Evolutionary conservation across 805 yeast genomes (phyloP).

Genomic region (Zygotorulaspora sp.): DNA sequence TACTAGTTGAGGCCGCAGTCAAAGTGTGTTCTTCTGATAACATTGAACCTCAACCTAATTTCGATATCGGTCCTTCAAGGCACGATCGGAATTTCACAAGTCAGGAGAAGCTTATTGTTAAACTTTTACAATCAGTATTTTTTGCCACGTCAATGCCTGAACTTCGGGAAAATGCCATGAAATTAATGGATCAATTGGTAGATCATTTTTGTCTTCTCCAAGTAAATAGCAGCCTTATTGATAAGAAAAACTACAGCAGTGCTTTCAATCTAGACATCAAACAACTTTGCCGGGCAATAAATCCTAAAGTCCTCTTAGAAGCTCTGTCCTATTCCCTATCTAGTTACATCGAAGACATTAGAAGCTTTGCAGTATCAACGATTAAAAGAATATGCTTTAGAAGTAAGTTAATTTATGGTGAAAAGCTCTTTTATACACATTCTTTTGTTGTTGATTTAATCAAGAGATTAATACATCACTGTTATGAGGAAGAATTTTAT

Average conservation of each 20-base stretch:
- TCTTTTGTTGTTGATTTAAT: conserved; percentile 74
- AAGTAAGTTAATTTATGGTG: conserved; percentile 64
- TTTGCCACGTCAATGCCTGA: conserved; percentile 73
- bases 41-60: conserved; percentile 35
- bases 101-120: conserved; percentile 61
- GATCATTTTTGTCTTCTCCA: conserved; percentile 77
- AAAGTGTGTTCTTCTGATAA: conserved; percentile 34
- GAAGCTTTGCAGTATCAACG: conserved; percentile 65
- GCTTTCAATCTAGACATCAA: conserved; percentile 71
- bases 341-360: conserved; percentile 64
- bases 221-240: conserved; percentile 66
- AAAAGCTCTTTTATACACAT: conserved; percentile 61
- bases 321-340: conserved; percentile 79
- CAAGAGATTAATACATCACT: conserved; percentile 80
- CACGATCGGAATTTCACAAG: conserved; percentile 49
- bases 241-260: conserved; percentile 60
- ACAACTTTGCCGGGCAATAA: conserved; percentile 69
- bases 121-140: conserved; percentile 66
- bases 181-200: conserved; percentile 59
- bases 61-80: conserved; percentile 39
- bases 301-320: conserved; percentile 64
- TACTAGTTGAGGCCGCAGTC: conserved; percentile 48
- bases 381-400: conserved; percentile 58
- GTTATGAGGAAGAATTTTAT: conserved; percentile 85
- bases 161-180: conserved; percentile 60